Base-by-base conservation (phyloP, 306 rosid species). In the Carpinus fangiana region DNA sequence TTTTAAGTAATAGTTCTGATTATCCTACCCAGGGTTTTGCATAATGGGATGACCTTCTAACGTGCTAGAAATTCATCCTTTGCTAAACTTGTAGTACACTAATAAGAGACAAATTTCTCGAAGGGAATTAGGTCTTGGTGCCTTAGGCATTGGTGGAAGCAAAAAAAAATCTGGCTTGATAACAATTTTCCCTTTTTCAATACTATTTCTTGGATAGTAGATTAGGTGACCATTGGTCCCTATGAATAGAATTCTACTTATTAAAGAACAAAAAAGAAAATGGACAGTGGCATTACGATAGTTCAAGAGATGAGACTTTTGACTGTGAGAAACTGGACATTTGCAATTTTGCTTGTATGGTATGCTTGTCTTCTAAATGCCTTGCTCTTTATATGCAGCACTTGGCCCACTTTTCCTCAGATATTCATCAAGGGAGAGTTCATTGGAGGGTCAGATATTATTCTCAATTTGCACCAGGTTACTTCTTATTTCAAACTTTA, bases 371-470 rank as follows among this genome's bases (percentile, higher is more conserved):
- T 61, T 76, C 28, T 47, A 45, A 74, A 17, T 57, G 59, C 9
- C 3, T 3, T 56, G 50, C 47, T 14, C 67, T 59, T 68, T 65
- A 26, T 61, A 5, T 80, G 84, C 89, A 94, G 97, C 84, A 41
- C 77, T 71, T 90, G 97, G 97, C 98, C 97, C 66, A 94, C 97
- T 71, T 90, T 94, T 85, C 97, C 98, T 0, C 97, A 94, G 79
- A 81, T 94, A 69, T 94, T 92, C 92, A 86, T 94, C 54, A 90
- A 92, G 87, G 97, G 97, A 73, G 97, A 94, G 86, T 95, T 95
- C 66, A 72, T 92, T 81, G 98, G 98, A 73, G 97, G 97, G 50
- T 92, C 98, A 5, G 97, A 92, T 80, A 91, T 92, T 76, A 68
- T 94, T 84, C 97, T 92, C 75, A 92, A 81, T 72, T 72, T 94